phyloP scores from a whole-genome alignment of 2,329 filamentous ascomycete species.

The Colletotrichum navitas region DNA sequence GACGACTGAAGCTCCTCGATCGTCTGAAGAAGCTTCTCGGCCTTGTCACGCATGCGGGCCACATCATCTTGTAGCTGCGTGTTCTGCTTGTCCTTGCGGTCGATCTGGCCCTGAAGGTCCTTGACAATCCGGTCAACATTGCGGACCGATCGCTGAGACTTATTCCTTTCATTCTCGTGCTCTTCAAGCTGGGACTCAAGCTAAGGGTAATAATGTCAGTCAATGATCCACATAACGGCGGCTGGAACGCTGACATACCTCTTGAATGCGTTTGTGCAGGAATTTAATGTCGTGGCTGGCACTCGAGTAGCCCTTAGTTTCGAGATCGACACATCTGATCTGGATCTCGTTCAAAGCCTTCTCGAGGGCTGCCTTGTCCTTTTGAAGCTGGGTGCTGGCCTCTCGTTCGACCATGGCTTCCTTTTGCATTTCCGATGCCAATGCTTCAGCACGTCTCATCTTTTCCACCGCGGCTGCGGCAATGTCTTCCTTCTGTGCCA shows the following conservation, averaged over 20 bases:
- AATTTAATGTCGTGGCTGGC: slow-evolving; percentile 96
- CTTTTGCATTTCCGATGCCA: slow-evolving; percentile 90
- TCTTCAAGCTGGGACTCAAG: slow-evolving; percentile 89
- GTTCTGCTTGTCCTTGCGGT: slow-evolving; percentile 92
- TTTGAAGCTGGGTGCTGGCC: slow-evolving; percentile 82
- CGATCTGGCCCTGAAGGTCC: slow-evolving; percentile 91
- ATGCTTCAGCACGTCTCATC: slow-evolving; percentile 92
- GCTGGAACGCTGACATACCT: slow-evolving; percentile 70
- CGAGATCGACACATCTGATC: slow-evolving; percentile 88
- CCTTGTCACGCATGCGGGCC: slow-evolving; percentile 86
- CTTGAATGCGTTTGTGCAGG: slow-evolving; percentile 92
- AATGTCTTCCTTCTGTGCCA: slow-evolving; percentile 95
- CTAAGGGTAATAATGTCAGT: slow-evolving; percentile 61
- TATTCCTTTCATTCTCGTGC: slow-evolving; percentile 82
- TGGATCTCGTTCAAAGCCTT: slow-evolving; percentile 93
- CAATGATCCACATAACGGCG: slow-evolving; percentile 20
- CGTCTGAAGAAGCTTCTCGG: slow-evolving; percentile 87
- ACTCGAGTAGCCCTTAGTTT: slow-evolving; percentile 96
- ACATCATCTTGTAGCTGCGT: slow-evolving; percentile 86
- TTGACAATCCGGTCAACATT: slow-evolving; percentile 95
- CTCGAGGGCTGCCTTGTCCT: slow-evolving; percentile 90
- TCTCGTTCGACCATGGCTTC: slow-evolving; percentile 91
- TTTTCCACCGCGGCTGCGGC: slow-evolving; percentile 93
- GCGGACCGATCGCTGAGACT: slow-evolving; percentile 87
- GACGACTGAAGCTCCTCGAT: slow-evolving; percentile 95